These are phyloP conservation scores for Phialophora macrospora DNA, from an alignment of 2,329 filamentous ascomycete species.

Conservation along the genomic window DNA sequence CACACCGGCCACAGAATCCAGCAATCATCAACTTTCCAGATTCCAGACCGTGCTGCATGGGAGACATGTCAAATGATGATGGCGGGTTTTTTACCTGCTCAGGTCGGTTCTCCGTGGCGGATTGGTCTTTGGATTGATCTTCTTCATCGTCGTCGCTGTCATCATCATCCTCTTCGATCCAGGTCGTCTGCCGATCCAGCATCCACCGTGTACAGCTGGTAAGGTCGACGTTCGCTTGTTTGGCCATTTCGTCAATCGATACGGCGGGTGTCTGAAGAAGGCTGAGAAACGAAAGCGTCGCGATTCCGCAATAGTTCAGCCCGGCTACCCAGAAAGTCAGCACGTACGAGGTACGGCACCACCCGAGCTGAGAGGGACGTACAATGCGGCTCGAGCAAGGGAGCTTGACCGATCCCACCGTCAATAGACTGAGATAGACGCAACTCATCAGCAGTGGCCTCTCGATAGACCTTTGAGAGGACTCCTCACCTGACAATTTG, in stretches of 20 bases:
- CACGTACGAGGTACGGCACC: conserved; percentile 15
- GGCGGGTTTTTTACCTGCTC: conserved; percentile 5
- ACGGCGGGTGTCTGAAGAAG: conserved; percentile 16
- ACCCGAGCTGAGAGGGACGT: conserved; percentile 40
- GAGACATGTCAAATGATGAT: conserved; percentile 6
- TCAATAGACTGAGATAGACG: conserved; percentile 70
- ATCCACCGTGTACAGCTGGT: conserved; percentile 60
- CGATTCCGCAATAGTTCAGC: conserved; percentile 87
- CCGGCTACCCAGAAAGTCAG: conserved; percentile 63
- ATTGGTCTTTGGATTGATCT: conserved; percentile 37
- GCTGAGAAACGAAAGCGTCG: conserved; percentile 53
- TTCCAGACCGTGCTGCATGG: conserved; percentile 1
- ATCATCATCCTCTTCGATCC: conserved; percentile 54
- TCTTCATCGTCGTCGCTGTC: conserved; percentile 50
- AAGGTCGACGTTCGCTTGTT: conserved; percentile 45
- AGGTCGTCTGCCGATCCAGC: conserved; percentile 67
- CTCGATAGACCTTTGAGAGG: not conserved
- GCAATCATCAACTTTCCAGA: conserved; percentile 46
- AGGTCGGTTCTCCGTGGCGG: conserved; percentile 48
- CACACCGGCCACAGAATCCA: conserved; percentile 87
- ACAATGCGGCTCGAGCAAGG: conserved; percentile 83
- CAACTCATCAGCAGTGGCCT: conserved; percentile 14
- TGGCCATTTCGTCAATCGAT: conserved; percentile 46
- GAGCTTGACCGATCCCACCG: conserved; percentile 78
- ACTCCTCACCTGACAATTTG: conserved; percentile 62